Base-by-base conservation (phyloP, 345 rosid genomes). In the Camelina neglecta region DNA sequence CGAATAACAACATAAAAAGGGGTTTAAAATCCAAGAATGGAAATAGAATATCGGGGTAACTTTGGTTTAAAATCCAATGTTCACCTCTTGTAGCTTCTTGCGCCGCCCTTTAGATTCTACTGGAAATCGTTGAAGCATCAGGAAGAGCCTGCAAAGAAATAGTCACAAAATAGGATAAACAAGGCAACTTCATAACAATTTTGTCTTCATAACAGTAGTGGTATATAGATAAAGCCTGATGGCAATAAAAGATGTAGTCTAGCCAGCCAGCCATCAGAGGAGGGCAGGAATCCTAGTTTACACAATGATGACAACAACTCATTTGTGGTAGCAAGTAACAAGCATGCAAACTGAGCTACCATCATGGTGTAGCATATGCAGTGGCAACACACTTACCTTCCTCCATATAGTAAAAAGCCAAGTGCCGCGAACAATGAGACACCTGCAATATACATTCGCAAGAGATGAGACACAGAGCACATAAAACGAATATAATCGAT, bases 21-120 rank as follows among this genome's bases (percentile, higher is more conserved):
- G 47, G 33, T 15, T 55, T 16, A 45, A 38, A 24, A 48, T 45
- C 21, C 26, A 45, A 12, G 24, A 60, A 55, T 20, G 8, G 4
- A 48, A 73, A 39, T 10, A n/a, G 6, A 20, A 45, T 9, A 57
- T 23, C 33, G 6, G 45, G 42, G 12, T 51, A 36, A 11, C 29
- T 16, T 24, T 68, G 36, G 56, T 68, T 47, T 45, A 26, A 12
- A 3, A 55, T 60, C 73, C 79, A 62, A 65, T 15, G 10, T 73
- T 74, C 49, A 90, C 96, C 96, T 92, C 97, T n/a, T 84, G 86
- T 15, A 93, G 83, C 85, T 93, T 93, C 64, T 93, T 90, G 24
- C 86, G 91, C 15, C 96, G 87, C 42, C 96, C 94, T 81, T 86
- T 89, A 11, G 98, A 90, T 76, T 93, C 94, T n/a, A 87, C 89